Base-by-base conservation (phyloP, 768 basidiomycete genomes). In the Boletus rufocinnamomeus region DNA sequence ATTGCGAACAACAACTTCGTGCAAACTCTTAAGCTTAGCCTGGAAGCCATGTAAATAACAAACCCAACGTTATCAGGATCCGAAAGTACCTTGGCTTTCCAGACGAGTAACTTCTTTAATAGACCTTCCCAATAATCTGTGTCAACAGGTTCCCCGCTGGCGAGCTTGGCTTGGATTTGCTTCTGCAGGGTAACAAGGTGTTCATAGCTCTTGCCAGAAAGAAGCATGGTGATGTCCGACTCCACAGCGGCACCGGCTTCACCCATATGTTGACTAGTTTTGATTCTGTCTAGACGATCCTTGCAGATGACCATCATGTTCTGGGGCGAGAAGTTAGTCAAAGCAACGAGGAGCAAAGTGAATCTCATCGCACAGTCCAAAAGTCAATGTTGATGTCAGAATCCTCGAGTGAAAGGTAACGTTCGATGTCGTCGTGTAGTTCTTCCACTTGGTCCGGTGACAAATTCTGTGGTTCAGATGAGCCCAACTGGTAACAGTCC, bases 231-330 rank as follows among this genome's bases (percentile, higher is more conserved):
- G 63, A 98, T 89, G 63, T 97, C 93, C 21, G 84, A 73, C 72
- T 98, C 94, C 14, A 98, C 95, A 19, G 83, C 85, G 4, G 87
- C 84, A 7, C 86, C 86, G 54, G 85, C 88, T n/a, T 80, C 73
- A 13, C 87, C 88, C 70, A 86, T 79, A n/a, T 80, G 77, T 63
- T 80, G 81, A 71, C 78, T 82, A 40, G 75, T 76, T 64, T 83
- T 85, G 66, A 95, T 82, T 41, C 84, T 80, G 50, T 97, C 94
- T 30, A 98, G 72, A 21, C 88, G 87, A 71, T 96, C 90, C 66
- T 93, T 92, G 74, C 94, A 97, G 4, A 99, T 88, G 10, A 96
- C 91, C 86, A 95, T 91, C 93, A 99, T 97, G 66, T 97, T 91
- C 92, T 97, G 66, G 11, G 3, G 14, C 45, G 48, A 44, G 11